These are phyloP conservation scores for Pichia exigua DNA, from an alignment of 805 yeast genomes.

Conservation along the genomic window DNA sequence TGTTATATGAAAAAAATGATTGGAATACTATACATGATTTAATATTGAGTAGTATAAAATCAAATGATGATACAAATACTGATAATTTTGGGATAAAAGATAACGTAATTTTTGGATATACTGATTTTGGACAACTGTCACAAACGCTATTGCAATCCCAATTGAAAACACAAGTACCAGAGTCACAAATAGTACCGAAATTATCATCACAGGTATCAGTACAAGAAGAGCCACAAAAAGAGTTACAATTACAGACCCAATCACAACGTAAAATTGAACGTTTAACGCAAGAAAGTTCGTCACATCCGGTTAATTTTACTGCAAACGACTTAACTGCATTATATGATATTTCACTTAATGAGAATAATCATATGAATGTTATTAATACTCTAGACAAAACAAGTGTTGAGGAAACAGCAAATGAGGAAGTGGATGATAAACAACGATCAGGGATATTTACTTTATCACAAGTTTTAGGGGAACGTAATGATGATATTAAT, in stretches of 20 bases:
- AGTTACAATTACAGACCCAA: not conserved
- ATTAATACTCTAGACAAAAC: not conserved
- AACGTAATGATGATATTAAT: not conserved
- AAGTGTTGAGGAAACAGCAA: not conserved
- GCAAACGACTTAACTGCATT: not conserved
- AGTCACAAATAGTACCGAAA: not conserved
- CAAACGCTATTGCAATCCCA: not conserved
- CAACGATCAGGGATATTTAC: conserved; percentile 3
- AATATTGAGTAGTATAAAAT: not conserved
- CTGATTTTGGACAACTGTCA: not conserved
- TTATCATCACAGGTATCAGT: not conserved
- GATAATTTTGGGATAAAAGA: not conserved
- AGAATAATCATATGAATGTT: not conserved
- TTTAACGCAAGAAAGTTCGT: conserved; percentile 2
- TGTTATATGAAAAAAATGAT: conserved; percentile 4
- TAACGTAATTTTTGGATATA: not conserved
- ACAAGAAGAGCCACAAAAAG: not conserved
- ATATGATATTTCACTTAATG: conserved; percentile 1
- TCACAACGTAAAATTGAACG: not conserved
- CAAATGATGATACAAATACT: not conserved
- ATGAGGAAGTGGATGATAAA: not conserved
- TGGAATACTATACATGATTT: conserved; percentile 7
- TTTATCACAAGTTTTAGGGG: conserved; percentile 7
- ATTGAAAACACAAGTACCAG: not conserved
- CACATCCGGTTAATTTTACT: conserved; percentile 4